Evolutionary conservation across 306 rosid genomes (phyloP).

Genomic region (Citrullus amarus): DNA sequence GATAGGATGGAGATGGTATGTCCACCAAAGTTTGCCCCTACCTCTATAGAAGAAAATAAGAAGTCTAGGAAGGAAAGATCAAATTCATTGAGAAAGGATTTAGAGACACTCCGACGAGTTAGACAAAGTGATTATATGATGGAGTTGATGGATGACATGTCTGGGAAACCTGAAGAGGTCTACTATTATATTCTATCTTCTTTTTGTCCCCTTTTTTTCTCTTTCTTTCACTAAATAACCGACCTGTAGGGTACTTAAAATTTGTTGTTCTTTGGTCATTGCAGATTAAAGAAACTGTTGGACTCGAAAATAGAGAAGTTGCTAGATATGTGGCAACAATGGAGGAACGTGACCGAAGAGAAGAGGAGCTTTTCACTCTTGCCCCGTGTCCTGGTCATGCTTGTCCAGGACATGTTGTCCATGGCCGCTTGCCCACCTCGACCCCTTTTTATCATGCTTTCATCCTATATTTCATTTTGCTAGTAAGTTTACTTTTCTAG

Average conservation of each 20-base stretch:
- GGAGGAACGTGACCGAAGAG: conserved; percentile 61
- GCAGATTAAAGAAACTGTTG: conserved; percentile 55
- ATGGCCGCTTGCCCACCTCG: no score
- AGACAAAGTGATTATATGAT: conserved; percentile 43
- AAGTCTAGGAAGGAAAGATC: conserved; percentile 40
- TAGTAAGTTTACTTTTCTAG: no score
- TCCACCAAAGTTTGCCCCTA: conserved; percentile 58
- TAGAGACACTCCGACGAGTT: conserved; percentile 45
- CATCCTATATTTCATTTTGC: no score
- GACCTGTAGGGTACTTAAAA: conserved; percentile 3
- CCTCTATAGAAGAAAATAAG: conserved; percentile 55
- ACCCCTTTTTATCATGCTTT: no score
- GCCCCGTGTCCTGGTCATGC: conserved; percentile 15
- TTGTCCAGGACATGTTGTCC: no score
- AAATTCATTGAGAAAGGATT: conserved; percentile 57
- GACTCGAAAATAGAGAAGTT: conserved; percentile 54
- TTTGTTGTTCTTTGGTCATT: conserved; percentile 15
- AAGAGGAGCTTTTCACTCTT: conserved; percentile 72
- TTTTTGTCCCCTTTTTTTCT: background rate
- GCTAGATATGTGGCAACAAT: conserved; percentile 37
- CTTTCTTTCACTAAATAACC: background rate
- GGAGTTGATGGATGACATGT: conserved; percentile 52
- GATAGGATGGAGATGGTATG: conserved; percentile 40
- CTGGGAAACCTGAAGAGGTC: conserved; percentile 88
- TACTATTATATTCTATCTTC: background rate